Evolutionary conservation across 257 asterid genomes (phyloP), one percentile per base, ranked within the genome.

Genomic region (Petunia axillaris): DNA sequence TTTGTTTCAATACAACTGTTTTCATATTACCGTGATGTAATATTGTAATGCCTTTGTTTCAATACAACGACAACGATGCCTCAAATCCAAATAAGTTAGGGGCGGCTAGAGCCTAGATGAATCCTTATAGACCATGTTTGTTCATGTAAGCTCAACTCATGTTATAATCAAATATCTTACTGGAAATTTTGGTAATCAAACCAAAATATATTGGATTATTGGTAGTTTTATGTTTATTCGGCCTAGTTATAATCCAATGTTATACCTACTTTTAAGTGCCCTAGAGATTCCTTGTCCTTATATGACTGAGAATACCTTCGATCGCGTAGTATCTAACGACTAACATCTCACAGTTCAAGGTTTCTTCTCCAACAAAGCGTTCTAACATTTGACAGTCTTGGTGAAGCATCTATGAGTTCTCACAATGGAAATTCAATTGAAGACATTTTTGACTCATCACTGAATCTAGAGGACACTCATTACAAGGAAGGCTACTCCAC

Each of bases 401-500:
- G 77, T 11, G 57, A 35, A 41, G 60, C 77, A 48, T 48, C 35
- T 35, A 71, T 48, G 77, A 71, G 62, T 71, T 71, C 62, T 71
- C 60, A 35, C 0, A 50, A 13, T 5, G 35, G 44, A 2, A 9
- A 50, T 48, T 48, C 60, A 48, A 6, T 8, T 48, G 91, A 80
- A 71, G 95, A 92, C 89, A 85, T 89, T 39, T 91, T 89, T 82
- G 93, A 83, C 36, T 87, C 94, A 14, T 81, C 91, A 6, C 16
- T 92, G 57, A 85, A 89, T 68, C 80, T 91, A 46, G 95, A 91
- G 81, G 93, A 86, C 36, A 82, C 88, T 76, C 93, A 89, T 77
- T 77, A 86, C 77, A 86, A 85, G 57, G 86, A 91, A 82, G 92
- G 94, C 35, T 87, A 88, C 78, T 67, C 83, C 0, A 93, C 86